Base-by-base conservation (phyloP, 1,284 basidiomycete species). In the Melanopsichium pennsylvanicum region DNA sequence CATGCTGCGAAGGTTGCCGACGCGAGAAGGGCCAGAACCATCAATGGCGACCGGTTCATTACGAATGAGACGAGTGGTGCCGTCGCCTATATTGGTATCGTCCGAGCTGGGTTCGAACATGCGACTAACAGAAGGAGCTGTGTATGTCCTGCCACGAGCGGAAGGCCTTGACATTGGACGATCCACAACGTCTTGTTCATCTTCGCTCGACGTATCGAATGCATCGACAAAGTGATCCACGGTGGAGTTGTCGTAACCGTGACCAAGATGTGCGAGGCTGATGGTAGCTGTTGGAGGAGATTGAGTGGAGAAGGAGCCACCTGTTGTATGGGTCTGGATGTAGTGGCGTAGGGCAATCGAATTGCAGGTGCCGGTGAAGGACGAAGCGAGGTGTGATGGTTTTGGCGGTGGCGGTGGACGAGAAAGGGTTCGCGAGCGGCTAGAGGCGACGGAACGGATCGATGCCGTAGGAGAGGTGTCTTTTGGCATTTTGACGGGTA, bases 341-440 rank as follows among this genome's bases (percentile, higher is more conserved):
- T 73, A 75, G 29, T 63, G 51, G 8, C 57, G 59, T 3, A 75
- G 52, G n/a, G 72, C 62, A n/a, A 63, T 70, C 16, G 71, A 75
- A 33, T 70, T 66, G 56, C 72, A 69, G 10, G 72, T 75, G 31
- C 72, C 72, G 8, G 72, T 75, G 35, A 68, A 56, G 4, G 72
- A 61, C 6, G 60, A 64, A 0, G 71, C 71, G 31, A 75, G 66
- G 49, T 75, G 70, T 15, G 54, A 63, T 21, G 72, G 72, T 34
- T 75, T 75, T 25, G 63, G 62, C 15, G 72, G 72, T 12, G 62
- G 68, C 21, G 63, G 43, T 15, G 72, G 72, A 10, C 61, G 69
- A 19, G 64, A 63, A 2, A 66, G 33, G 4, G 67, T 66, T 16
- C 47, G 47, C 12, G 48, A 55, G 9, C 42, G 43, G 27, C 51